Evolutionary conservation across 2,329 filamentous ascomycete species (phyloP), one percentile per base, ranked within the genome.

Genomic region (Xylariales sp.): DNA sequence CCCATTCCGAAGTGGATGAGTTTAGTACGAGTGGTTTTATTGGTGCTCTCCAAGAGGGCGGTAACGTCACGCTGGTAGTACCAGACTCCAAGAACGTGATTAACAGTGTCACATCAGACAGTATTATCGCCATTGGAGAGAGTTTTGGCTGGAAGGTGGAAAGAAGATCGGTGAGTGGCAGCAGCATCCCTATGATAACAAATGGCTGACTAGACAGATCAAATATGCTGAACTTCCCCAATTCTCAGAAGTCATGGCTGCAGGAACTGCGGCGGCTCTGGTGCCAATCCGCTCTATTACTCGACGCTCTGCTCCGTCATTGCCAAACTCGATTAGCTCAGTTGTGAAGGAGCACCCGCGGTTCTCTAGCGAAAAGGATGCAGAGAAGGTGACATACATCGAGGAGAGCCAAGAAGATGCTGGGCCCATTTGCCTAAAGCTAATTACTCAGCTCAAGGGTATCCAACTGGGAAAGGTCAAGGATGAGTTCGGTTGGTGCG

Each of bases 21-120:
- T 98, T 97, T 61, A 93, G 86, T 51, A 97, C 93, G 0, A 90
- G 84, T 48, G 91, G 88, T 1, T 97, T 98, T 63, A 85, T 97
- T 49, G 93, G 89, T 3, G 84, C 87, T 5, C 72, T 76, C 51
- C 74, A 74, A 42, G 70, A 80, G 31, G 77, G 73, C 20, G 67
- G 70, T 4, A 65, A 76, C 21, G 70, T 85, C 9, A 91, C 85
- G 6, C 69, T 97, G 3, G 82, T 93, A 4, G 82, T 93, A n/a
- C 90, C 91, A 0, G 86, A 94, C 63, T 91, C 86, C 56, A 83
- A 81, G 56, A 89, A 83, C 55, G 87, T 94, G 29, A 96, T 97
- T 59, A 81, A 88, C 57, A 93, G 78, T 37, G 59, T 62, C 22
- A 61, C 88, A 3, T 85, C 84, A 43, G 80, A 89, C 49, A 90